Evolutionary conservation across 176 grass and related monocot species (phyloP).

Genomic region (Puya raimondii): DNA sequence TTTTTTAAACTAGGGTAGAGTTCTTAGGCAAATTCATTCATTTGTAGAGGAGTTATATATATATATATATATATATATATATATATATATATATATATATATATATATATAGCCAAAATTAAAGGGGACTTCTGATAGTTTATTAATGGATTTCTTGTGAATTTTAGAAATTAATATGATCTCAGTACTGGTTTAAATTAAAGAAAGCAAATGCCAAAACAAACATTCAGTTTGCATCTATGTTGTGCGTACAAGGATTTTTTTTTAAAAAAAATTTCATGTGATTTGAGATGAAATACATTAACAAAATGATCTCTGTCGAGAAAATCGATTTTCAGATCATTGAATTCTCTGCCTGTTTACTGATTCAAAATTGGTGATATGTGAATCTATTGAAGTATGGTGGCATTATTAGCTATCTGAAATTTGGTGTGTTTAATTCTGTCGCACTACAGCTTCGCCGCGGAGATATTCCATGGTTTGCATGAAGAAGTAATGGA

Average conservation of each 20-base stretch:
- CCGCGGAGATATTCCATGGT: slow-evolving; percentile 54
- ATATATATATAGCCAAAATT: too few species aligned
- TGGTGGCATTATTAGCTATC: background rate
- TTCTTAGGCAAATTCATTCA: background rate
- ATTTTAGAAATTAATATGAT: background rate
- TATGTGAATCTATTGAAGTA: background rate
- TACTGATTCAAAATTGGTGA: background rate
- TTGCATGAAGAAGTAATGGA: slow-evolving; percentile 70
- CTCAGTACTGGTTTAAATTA: background rate
- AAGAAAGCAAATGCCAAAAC: background rate
- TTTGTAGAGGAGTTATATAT: too few species aligned
- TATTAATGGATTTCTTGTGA: too few species aligned
- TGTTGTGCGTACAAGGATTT: too few species aligned
- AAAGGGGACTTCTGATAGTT: too few species aligned
- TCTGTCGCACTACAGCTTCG: slow-evolving; percentile 36
- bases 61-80: too few species aligned
- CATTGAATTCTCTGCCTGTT: background rate
- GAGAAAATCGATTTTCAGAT: too few species aligned
- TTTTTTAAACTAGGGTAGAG: background rate
- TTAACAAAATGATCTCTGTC: too few species aligned
- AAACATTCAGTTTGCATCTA: too few species aligned
- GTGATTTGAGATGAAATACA: too few species aligned
- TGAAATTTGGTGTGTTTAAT: background rate
- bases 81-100: too few species aligned
- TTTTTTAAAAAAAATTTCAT: too few species aligned